Conservation (phyloP, 176 grass and related monocot species). For the Oryza meyeriana region DNA sequence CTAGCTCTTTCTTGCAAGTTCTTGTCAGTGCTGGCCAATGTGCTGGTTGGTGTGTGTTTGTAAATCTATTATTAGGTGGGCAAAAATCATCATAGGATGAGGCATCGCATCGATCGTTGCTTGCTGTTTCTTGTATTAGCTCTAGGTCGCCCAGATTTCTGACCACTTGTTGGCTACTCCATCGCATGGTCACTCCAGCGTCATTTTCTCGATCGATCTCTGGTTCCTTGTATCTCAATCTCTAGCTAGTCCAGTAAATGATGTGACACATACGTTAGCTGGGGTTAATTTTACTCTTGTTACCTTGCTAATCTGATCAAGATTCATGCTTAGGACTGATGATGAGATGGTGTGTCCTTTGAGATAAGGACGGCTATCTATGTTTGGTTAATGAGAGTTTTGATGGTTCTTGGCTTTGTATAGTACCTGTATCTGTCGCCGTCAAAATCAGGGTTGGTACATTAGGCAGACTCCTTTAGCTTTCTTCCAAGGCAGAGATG, state of each 20-base stretch:
- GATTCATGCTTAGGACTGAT: neutral
- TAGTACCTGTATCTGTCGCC: neutral
- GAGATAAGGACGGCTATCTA: neutral
- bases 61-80: neutral
- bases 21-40: neutral
- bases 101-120: neutral
- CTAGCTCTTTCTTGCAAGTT: neutral
- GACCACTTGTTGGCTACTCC: neutral
- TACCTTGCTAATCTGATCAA: neutral
- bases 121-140: neutral
- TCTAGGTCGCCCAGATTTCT: neutral
- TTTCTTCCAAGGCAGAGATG: neutral
- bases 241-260: neutral
- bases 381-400: neutral
- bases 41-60: neutral
- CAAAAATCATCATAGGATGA: neutral
- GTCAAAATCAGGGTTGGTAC: neutral
- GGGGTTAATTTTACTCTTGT: neutral
- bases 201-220: neutral
- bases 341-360: neutral
- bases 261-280: neutral
- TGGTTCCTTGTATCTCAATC: neutral
- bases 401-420: neutral
- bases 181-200: neutral
- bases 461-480: neutral